These are phyloP conservation scores for Tilletia setariae DNA, from an alignment of 1,284 basidiomycete genomes.

Conservation along the genomic window DNA sequence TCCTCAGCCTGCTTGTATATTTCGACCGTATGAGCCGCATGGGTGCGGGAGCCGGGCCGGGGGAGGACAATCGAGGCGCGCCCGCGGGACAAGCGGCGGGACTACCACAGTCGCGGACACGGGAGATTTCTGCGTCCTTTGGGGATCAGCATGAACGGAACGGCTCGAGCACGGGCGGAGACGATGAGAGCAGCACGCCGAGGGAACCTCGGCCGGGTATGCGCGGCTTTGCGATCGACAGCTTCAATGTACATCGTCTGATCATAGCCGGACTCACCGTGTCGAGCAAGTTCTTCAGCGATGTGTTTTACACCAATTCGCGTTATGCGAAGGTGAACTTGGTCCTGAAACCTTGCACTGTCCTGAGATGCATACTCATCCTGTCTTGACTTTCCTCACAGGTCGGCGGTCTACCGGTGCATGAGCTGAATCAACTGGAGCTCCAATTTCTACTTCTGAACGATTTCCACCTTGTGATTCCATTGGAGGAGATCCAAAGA, in stretches of 20 bases:
- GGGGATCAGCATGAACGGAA: conserved; percentile 29
- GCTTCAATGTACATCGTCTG: conserved; percentile 90
- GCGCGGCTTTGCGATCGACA: conserved; percentile 86
- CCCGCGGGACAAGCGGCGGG: conserved; percentile 37
- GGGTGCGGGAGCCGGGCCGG: conserved; percentile 57
- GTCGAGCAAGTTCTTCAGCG: conserved; percentile 96
- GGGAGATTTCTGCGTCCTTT: conserved; percentile 22
- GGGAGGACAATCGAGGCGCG: conserved; percentile 30
- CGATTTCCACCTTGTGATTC: conserved; percentile 86
- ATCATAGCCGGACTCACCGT: conserved; percentile 97
- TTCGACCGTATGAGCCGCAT: conserved; percentile 78
- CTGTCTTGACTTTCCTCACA: conserved; percentile 47
- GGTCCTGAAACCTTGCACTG: neutral
- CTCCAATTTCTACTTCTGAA: conserved; percentile 94
- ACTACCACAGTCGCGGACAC: conserved; percentile 26
- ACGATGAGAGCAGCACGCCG: conserved; percentile 10
- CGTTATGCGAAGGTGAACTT: conserved; percentile 86
- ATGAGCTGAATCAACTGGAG: conserved; percentile 93
- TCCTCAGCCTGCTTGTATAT: conserved; percentile 87
- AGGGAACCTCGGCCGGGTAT: conserved; percentile 35
- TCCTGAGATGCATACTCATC: neutral
- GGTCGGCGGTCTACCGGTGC: conserved; percentile 89
- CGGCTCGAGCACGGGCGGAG: conserved; percentile 21
- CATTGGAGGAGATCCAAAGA: conserved; percentile 84
- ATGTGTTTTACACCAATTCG: conserved; percentile 99